Base-by-base conservation (phyloP, 2,329 filamentous ascomycete species). In the Ophiostoma novo-ulmi region DNA sequence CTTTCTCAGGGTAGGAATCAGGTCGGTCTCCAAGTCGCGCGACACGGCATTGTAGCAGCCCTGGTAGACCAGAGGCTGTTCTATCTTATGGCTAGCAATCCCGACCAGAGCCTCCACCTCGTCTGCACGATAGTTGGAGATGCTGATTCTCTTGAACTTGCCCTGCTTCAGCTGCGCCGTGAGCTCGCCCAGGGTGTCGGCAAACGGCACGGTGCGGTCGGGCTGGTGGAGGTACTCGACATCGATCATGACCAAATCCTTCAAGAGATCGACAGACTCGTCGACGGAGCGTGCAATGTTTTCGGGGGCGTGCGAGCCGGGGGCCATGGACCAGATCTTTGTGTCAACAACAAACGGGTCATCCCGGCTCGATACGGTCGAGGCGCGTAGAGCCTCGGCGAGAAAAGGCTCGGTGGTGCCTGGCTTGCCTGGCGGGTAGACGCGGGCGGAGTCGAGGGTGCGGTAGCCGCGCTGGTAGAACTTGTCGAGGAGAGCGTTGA, bases 31-130 rank as follows among this genome's bases (percentile, higher is more conserved):
- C n/a, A 75, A 74, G 22, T 74, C 75, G 22, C 81, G 77, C 48
- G 76, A 76, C 58, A 82, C 75, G 39, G 79, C 75, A 73, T 80
- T 80, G 77, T 82, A 81, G 55, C 76, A 74, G 68, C 81, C 80
- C 73, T 82, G 79, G 72, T 81, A 82, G 35, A 81, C 80, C 1
- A 75, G 74, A 7, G 81, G 80, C 52, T 74, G 5, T n/a, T n/a
- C n/a, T n/a, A n/a, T n/a, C n/a, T n/a, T n/a, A n/a, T n/a, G n/a
- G n/a, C 76, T 73, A 0, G 75, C 77, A 0, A 77, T 78, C 2
- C 13, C 17, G 17, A 22, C 14, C 17, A 52, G 20, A 5, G 17
- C 48, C 17, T 52, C 17, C 2, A 52, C 48, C 17, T 52, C 48
- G 17, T 52, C 48, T 17, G 6, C 48, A 5, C 48, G 48, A 22